Percentiles rank a stretch among this genome's conserved stretches.
These are phyloP conservation scores for Alisma plantagoaquatica DNA, from an alignment of 106 monocot genomes.

Conservation along the genomic window DNA sequence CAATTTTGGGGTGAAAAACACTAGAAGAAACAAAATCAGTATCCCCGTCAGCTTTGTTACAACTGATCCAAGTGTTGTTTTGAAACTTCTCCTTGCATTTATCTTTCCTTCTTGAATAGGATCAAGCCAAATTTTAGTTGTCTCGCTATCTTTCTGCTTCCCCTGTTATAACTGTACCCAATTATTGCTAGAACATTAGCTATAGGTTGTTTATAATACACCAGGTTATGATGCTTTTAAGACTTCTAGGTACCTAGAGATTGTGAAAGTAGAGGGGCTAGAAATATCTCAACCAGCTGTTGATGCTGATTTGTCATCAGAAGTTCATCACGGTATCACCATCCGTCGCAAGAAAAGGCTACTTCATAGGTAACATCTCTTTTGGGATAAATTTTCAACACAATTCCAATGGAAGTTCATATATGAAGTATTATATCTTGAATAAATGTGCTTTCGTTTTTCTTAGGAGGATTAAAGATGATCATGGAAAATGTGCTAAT, in stretches of 20 bases:
- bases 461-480: conserved; percentile 33
- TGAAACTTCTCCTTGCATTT: no score
- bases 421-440: background rate
- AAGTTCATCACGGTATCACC: conserved; percentile 73
- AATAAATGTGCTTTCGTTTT: background rate
- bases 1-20: no score
- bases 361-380: conserved; percentile 50
- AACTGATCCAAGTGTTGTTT: no score
- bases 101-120: no score
- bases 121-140: background rate
- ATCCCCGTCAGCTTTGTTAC: no score
- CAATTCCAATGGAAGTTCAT: background rate
- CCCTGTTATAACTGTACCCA: background rate
- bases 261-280: conserved; percentile 63
- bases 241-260: conserved; percentile 61
- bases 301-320: conserved; percentile 51
- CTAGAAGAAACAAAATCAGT: no score
- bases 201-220: no score
- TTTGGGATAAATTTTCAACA: no score
- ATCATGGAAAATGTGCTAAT: conserved; percentile 27
- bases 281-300: conserved; percentile 85
- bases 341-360: conserved; percentile 36
- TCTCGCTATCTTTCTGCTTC: background rate
- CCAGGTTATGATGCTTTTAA: no score
- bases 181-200: no score